These are phyloP conservation scores for Fusarium goolgardi DNA, from an alignment of 2,329 filamentous ascomycete genomes.

Conservation along the genomic window DNA sequence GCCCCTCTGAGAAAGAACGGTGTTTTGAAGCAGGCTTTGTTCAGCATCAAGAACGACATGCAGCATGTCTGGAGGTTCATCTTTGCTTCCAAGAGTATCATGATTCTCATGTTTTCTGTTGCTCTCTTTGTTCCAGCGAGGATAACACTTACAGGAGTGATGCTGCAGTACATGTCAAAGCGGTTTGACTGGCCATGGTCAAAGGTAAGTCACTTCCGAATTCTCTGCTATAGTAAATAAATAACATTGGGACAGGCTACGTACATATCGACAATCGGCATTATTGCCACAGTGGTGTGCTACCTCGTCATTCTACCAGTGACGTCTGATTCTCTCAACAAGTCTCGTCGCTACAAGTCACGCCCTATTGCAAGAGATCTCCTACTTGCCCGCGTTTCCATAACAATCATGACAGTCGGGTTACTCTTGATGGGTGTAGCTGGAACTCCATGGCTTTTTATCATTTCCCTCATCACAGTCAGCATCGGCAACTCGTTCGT, in stretches of 20 bases:
- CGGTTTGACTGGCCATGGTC: slow-evolving; percentile 63
- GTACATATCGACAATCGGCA: slow-evolving; percentile 55
- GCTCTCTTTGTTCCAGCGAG: slow-evolving; percentile 47
- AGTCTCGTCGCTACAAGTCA: slow-evolving; percentile 43
- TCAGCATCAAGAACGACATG: slow-evolving; percentile 48
- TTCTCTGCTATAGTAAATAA: fast-evolving
- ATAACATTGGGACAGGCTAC: slow-evolving; percentile 51
- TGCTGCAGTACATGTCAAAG: slow-evolving; percentile 65
- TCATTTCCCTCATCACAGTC: slow-evolving; percentile 57
- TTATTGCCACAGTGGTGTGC: slow-evolving; percentile 52
- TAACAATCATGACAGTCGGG: slow-evolving; percentile 49
- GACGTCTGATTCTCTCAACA: slow-evolving; percentile 49
- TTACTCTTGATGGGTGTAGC: slow-evolving; percentile 55
- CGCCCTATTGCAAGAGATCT: slow-evolving; percentile 55
- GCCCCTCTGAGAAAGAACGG: slow-evolving; percentile 19
- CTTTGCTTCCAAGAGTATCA: slow-evolving; percentile 53
- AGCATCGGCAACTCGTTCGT: slow-evolving; percentile 59
- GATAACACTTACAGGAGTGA: slow-evolving; percentile 49
- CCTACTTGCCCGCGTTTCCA: slow-evolving; percentile 53
- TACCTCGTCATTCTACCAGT: slow-evolving; percentile 55
- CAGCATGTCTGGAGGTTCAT: slow-evolving; percentile 56
- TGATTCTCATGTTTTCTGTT: slow-evolving; percentile 54
- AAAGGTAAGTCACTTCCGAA: slow-evolving; percentile 44
- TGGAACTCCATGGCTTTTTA: slow-evolving; percentile 50
- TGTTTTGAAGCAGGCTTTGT: slow-evolving; percentile 44